A percentile compares a stretch with the other conserved stretches of the same genome.
Evolutionary conservation across 1,139 yeast species (phyloP).

Genomic region (Yamadazyma atmosphaerica): DNA sequence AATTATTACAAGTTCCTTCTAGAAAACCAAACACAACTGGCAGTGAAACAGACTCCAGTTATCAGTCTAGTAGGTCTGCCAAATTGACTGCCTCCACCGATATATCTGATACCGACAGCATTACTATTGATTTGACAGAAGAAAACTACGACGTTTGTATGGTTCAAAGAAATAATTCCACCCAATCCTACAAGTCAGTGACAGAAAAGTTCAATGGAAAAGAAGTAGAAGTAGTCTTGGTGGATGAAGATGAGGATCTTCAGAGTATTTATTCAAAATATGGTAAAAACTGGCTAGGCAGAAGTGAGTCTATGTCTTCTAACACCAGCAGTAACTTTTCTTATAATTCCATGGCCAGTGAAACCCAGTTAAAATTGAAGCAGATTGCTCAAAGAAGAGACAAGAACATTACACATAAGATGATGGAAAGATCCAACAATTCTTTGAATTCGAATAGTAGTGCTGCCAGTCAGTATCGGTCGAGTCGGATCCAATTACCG

Average conservation of each 20-base stretch:
- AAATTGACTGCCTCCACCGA: constrained; percentile 20
- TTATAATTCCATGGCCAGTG: constrained; percentile 17
- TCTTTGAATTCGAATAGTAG: constrained; percentile 8
- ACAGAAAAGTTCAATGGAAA: constrained; percentile 44
- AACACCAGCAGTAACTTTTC: constrained; percentile 13
- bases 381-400: constrained; percentile 6
- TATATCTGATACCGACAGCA: constrained; percentile 38
- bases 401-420: constrained; percentile 5
- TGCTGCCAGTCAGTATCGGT: constrained; percentile 18
- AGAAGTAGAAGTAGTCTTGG: constrained; percentile 47
- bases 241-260: constrained; percentile 35
- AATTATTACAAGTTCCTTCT: constrained; percentile 7
- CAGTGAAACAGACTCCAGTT: constrained; percentile 25
- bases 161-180: constrained; percentile 35
- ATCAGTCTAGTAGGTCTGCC: constrained; percentile 31
- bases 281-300: constrained; percentile 30
- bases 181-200: constrained; percentile 38
- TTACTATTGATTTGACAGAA: constrained; percentile 44
- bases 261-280: constrained; percentile 48
- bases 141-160: constrained; percentile 40
- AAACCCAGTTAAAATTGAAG: constrained; percentile 20
- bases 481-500: constrained; percentile 21
- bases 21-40: constrained; percentile 7
- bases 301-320: constrained; percentile 19
- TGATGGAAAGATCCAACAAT: constrained; percentile 6